Base-by-base conservation (phyloP, 73 alveolate species). In the Blepharisma stoltei region DNA sequence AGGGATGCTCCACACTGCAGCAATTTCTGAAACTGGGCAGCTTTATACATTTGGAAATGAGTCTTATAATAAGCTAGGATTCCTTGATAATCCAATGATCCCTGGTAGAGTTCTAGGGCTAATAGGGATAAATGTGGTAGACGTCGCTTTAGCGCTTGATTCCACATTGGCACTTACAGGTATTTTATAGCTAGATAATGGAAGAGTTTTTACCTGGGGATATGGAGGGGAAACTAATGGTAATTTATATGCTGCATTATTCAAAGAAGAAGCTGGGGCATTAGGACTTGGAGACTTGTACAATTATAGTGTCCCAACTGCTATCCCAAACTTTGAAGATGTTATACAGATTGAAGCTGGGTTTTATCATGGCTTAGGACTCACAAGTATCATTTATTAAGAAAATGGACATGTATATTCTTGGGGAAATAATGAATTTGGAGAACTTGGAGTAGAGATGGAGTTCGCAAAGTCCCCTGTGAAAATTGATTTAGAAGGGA, bases 151-250 rank as follows among this genome's bases (percentile, higher is more conserved):
- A 8, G 73, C 47, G 46, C 46, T 60, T 20, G 73, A 60, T 25
- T 25, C 4, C 73, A 18, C 73, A 1, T 60, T 60, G 5, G 73
- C 73, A 20, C 5, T 60, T 1, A 32, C 3, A 32, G 41, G 41
- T 32, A 32, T 32, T 32, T 32, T 32, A 32, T 32, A 32, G 46
- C 18, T 3, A 8, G 23, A 25, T 5, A 20, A 1, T 60, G 73
- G 73, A 8, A 25, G 23, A 25, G 73, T 60, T 5, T 60, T 14
- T 38, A 60, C 47, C 46, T 60, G 73, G 73, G 73, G 73, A 60
- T 60, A 60, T 60, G 73, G 73, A 20, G 73, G 73, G 14, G 45
- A 18, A 60, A 60, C 18, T 60, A 1, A 60, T 9, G 2, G 18
- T 14, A 0, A 14, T 9, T 14, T 60, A n/a, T 18, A 60, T 14